A percentile compares a stretch with the other conserved stretches of the same genome.
These are phyloP conservation scores for Sclerotinia glacialis DNA, from an alignment of 2,329 filamentous ascomycete species.

Conservation along the genomic window DNA sequence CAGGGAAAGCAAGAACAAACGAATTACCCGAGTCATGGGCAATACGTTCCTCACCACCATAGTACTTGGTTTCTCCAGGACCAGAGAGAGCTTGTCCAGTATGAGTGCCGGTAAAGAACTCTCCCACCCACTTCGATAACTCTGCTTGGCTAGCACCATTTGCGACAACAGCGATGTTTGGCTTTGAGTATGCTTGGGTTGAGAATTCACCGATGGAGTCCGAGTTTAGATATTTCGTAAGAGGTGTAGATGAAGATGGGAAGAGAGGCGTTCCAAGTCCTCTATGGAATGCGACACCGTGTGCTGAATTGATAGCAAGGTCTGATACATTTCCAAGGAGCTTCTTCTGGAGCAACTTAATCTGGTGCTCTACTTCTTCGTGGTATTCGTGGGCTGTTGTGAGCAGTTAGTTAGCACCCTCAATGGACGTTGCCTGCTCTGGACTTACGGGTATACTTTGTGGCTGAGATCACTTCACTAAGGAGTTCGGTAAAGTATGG, in stretches of 20 bases:
- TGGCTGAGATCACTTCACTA: conserved; percentile 83
- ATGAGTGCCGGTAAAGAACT: conserved; percentile 81
- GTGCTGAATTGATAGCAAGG: conserved; percentile 81
- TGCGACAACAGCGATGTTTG: conserved; percentile 87
- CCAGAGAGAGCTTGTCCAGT: conserved; percentile 53
- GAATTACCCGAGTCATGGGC: conserved; percentile 75
- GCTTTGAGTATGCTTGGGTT: conserved; percentile 76
- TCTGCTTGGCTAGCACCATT: conserved; percentile 77
- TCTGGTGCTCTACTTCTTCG: conserved; percentile 77
- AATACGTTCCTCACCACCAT: conserved; percentile 90
- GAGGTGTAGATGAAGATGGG: conserved; percentile 67
- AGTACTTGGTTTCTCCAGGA: conserved; percentile 74
- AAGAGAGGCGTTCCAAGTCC: conserved; percentile 80
- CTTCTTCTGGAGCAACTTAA: conserved; percentile 75
- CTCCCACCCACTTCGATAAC: conserved; percentile 83
- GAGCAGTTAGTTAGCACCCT: neutral
- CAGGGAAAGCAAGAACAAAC: conserved; percentile 87
- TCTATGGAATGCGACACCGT: conserved; percentile 85
- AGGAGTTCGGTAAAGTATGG: conserved; percentile 97
- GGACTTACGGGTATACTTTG: conserved; percentile 74
- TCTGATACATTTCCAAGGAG: conserved; percentile 60
- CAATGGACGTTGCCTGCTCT: too few relatives aligned
- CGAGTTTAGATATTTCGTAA: conserved; percentile 77
- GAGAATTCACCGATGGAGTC: conserved; percentile 73
- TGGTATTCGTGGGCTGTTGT: conserved; percentile 77